Evolutionary conservation across 2,329 filamentous ascomycete species (phyloP).

Genomic region (Leptographium flavum): DNA sequence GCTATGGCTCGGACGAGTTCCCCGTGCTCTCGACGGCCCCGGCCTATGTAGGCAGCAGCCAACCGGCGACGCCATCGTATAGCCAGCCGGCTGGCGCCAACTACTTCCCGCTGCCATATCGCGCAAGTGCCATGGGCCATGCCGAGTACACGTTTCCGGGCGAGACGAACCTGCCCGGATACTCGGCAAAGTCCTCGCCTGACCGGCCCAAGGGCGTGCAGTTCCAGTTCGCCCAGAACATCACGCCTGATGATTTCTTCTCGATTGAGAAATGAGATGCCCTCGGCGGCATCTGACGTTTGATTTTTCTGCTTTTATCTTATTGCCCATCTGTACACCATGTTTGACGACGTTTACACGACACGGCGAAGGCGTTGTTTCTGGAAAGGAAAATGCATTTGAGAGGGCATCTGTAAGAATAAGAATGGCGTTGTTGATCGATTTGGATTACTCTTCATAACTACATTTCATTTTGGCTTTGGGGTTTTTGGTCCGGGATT

Average conservation of each 20-base stretch:
- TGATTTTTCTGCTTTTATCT: too few species aligned
- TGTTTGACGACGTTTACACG: neutral
- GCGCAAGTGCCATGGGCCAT: constrained; percentile 20
- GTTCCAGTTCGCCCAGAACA: constrained; percentile 31
- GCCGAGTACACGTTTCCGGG: constrained; percentile 39
- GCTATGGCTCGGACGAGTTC: constrained; percentile 32
- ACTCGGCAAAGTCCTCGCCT: constrained; percentile 22
- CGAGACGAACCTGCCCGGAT: constrained; percentile 22
- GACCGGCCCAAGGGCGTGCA: constrained; percentile 23
- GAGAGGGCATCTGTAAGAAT: neutral
- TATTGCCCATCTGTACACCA: neutral
- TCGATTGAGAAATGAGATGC: constrained; percentile 3
- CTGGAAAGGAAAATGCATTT: neutral
- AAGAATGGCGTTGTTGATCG: neutral
- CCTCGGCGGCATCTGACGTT: neutral
- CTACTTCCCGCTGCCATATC: constrained; percentile 19
- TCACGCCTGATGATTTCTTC: constrained; percentile 28
- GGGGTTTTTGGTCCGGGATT: too few species aligned
- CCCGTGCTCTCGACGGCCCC: constrained; percentile 24
- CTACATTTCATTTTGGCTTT: neutral
- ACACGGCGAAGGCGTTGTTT: constrained; percentile 1
- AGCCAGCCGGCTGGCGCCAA: constrained; percentile 27
- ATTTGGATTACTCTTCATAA: neutral
- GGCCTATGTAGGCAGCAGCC: constrained; percentile 31
- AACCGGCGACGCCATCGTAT: constrained; percentile 34